These are phyloP conservation scores for Gaertneriomyces sp. DNA, from an alignment of 192 early-diverging fungal species.

Conservation along the genomic window DNA sequence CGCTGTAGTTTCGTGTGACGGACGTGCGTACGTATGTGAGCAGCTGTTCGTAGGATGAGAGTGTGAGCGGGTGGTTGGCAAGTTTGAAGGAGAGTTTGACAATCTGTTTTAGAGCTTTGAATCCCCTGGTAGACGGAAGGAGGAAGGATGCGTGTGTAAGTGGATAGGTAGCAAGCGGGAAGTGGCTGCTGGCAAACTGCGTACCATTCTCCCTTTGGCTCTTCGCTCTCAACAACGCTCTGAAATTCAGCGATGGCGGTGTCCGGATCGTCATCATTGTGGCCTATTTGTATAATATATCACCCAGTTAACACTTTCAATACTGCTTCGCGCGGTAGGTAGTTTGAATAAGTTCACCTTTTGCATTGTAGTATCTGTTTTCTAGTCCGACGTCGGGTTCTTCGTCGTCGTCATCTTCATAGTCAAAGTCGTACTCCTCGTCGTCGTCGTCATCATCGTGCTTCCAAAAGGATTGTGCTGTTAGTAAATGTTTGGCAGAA, in stretches of 20 bases:
- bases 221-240: slow-evolving; percentile 71
- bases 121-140: slow-evolving; percentile 59
- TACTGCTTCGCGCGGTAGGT: neutral
- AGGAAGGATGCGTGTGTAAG: neutral
- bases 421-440: slow-evolving; percentile 87
- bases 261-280: slow-evolving; percentile 74
- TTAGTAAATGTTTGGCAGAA: neutral
- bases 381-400: slow-evolving; percentile 79
- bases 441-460: slow-evolving; percentile 30
- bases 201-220: slow-evolving; percentile 82
- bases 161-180: slow-evolving; percentile 4
- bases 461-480: neutral
- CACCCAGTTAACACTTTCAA: neutral
- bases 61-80: slow-evolving; percentile 60
- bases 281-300: slow-evolving; percentile 35
- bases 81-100: slow-evolving; percentile 73
- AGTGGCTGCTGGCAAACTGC: neutral
- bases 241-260: slow-evolving; percentile 73
- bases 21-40: slow-evolving; percentile 72
- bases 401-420: slow-evolving; percentile 76
- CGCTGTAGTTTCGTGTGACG: slow-evolving; percentile 80
- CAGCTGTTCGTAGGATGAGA: slow-evolving; percentile 69
- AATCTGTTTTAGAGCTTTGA: slow-evolving; percentile 87
- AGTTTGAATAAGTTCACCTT: slow-evolving; percentile 48
- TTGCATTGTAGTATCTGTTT: slow-evolving; percentile 87